Evolutionary conservation across 2,329 filamentous ascomycete species (phyloP).

Genomic region (Colletotrichum endophyticum): DNA sequence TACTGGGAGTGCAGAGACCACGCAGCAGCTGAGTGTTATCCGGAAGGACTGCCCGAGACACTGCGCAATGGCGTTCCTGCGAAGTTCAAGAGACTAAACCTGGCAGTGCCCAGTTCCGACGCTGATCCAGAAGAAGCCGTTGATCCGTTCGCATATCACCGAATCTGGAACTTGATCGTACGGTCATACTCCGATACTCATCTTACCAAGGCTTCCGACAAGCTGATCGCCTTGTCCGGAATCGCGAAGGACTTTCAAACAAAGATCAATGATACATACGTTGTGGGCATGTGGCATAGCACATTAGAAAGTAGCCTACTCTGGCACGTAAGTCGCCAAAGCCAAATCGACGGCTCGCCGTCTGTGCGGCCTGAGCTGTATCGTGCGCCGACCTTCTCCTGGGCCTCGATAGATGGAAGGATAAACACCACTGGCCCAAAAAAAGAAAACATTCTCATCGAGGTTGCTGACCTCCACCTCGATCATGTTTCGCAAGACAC

Average conservation of each 20-base stretch:
- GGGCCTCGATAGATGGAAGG: neutral
- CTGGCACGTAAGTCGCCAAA: neutral
- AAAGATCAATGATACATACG: neutral
- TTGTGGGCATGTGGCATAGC: neutral
- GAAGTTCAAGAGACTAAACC: neutral
- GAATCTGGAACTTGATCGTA: neutral
- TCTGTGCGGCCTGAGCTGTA: neutral
- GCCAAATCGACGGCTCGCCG: neutral
- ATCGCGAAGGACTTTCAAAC: neutral
- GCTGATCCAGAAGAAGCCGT: accelerated
- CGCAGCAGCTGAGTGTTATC: neutral
- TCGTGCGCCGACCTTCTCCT: neutral
- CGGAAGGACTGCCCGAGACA: neutral
- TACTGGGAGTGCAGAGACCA: constrained; percentile 8
- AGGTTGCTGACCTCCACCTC: neutral
- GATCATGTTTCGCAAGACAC: neutral
- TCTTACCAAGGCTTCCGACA: neutral
- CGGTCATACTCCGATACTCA: neutral
- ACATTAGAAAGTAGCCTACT: neutral
- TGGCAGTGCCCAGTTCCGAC: accelerated
- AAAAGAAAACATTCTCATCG: neutral
- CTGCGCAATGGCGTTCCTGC: neutral
- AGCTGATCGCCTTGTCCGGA: neutral
- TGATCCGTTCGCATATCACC: neutral
- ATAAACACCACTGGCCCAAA: accelerated